Conservation (phyloP, 2,329 filamentous ascomycete species). For the Aplosporella prunicola region DNA sequence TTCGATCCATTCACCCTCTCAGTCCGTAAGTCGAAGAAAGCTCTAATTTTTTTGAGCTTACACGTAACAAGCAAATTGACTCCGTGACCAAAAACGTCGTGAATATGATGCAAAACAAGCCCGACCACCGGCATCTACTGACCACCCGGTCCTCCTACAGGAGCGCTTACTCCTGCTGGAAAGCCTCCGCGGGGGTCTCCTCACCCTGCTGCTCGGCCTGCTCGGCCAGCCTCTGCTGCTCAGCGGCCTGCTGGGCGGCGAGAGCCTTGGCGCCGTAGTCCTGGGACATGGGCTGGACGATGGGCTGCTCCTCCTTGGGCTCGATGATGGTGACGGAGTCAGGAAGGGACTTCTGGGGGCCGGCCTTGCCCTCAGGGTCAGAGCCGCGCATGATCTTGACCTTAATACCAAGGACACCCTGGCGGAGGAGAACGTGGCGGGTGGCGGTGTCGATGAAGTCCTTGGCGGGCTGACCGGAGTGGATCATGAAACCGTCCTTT, state of each 20-base stretch:
- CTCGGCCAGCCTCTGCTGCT: constrained; percentile 48
- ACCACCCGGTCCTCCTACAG: constrained; percentile 8
- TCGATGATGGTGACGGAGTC: constrained; percentile 99
- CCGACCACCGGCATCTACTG: constrained; percentile 9
- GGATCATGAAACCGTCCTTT: constrained; percentile 98
- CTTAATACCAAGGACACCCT: constrained; percentile 99
- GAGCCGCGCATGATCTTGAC: constrained; percentile 99
- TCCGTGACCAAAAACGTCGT: constrained; percentile 12
- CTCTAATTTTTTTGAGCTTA: constrained; percentile 10
- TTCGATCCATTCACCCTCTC: constrained; percentile 10
- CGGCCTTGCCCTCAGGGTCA: constrained; percentile 98
- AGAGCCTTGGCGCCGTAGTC: constrained; percentile 95
- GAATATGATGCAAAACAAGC: constrained; percentile 7
- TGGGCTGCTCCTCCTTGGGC: constrained; percentile 97
- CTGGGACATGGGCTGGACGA: constrained; percentile 91
- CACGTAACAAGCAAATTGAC: constrained; percentile 10
- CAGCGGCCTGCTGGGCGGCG: constrained; percentile 58
- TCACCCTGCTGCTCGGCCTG: constrained; percentile 45
- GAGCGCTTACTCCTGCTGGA: constrained; percentile 10
- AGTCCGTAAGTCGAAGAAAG: constrained; percentile 11
- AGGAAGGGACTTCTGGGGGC: constrained; percentile 92
- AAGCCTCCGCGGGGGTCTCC: constrained; percentile 14
- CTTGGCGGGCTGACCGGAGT: constrained; percentile 98
- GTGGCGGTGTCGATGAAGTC: constrained; percentile 99
- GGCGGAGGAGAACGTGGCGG: constrained; percentile 98